Conservation (phyloP, 2,329 filamentous ascomycete species). For the Penicillium sp. region DNA sequence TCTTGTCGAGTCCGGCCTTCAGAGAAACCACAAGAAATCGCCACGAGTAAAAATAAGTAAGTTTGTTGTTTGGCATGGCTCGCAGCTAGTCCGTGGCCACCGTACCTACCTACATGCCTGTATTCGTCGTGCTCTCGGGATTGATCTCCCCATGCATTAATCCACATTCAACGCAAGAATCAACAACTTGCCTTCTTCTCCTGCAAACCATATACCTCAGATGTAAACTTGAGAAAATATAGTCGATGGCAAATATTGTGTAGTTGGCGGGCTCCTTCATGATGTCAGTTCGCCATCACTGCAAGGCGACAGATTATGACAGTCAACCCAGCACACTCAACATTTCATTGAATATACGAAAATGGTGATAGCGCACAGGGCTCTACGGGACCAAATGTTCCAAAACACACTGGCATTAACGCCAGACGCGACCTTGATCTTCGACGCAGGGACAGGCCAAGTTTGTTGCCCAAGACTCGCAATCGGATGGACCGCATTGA, state of each 20-base stretch:
- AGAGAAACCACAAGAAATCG: too few species aligned
- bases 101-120: too few species aligned
- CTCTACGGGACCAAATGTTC: constrained; percentile 18
- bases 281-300: constrained; percentile 30
- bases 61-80: too few species aligned
- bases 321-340: neutral
- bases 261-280: constrained; percentile 8
- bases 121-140: too few species aligned
- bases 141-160: too few species aligned
- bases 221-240: neutral
- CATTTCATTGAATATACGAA: neutral
- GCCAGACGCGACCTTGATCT: constrained; percentile 24
- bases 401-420: constrained; percentile 22
- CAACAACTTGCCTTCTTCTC: too few species aligned
- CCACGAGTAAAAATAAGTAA: too few species aligned
- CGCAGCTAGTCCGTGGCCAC: too few species aligned
- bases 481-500: constrained; percentile 2
- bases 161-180: too few species aligned
- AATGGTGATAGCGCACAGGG: constrained; percentile 12
- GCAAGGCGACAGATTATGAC: neutral
- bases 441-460: constrained; percentile 30
- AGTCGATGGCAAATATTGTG: neutral
- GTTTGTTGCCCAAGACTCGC: neutral
- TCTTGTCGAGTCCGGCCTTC: too few species aligned
- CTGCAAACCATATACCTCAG: too few species aligned